Percentiles rank a stretch among this genome's conserved stretches.
Evolutionary conservation across 345 rosid species (phyloP).

Genomic region (Citrus inodora): DNA sequence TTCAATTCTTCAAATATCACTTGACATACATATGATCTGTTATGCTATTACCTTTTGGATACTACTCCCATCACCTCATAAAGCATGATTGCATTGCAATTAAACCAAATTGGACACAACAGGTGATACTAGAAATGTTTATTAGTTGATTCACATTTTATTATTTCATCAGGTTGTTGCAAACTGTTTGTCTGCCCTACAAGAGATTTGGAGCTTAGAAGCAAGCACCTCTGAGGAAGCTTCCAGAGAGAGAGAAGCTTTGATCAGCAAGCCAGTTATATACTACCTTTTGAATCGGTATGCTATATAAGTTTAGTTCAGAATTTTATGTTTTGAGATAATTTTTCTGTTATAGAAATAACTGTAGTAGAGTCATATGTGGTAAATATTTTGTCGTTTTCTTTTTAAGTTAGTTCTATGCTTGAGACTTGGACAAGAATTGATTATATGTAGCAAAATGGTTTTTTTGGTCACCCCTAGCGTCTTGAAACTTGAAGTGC

Average conservation of each 20-base stretch:
- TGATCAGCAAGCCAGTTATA: constrained; percentile 74
- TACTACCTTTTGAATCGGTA: constrained; percentile 80
- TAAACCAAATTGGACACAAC: neutral
- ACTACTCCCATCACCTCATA: neutral
- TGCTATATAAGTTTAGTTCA: constrained; percentile 12
- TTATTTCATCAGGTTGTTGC: constrained; percentile 68
- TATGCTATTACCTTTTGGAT: neutral
- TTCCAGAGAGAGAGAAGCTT: constrained; percentile 69
- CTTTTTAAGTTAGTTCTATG: neutral
- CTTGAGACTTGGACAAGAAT: neutral
- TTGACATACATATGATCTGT: neutral
- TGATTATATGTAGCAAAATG: neutral
- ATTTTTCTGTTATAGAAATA: neutral
- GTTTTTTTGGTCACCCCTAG: neutral
- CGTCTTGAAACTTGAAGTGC: neutral
- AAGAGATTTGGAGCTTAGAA: constrained; percentile 95
- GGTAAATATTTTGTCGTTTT: neutral
- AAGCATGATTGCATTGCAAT: neutral
- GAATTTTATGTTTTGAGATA: neutral
- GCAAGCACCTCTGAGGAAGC: constrained; percentile 90
- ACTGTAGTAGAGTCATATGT: neutral
- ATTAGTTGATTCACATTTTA: neutral
- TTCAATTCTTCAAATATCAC: neutral
- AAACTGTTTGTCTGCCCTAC: constrained; percentile 81
- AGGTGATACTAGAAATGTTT: neutral